Evolutionary conservation across 2,329 filamentous ascomycete genomes (phyloP), one percentile per base, ranked within the genome.

Genomic region (Xylaria sp.): DNA sequence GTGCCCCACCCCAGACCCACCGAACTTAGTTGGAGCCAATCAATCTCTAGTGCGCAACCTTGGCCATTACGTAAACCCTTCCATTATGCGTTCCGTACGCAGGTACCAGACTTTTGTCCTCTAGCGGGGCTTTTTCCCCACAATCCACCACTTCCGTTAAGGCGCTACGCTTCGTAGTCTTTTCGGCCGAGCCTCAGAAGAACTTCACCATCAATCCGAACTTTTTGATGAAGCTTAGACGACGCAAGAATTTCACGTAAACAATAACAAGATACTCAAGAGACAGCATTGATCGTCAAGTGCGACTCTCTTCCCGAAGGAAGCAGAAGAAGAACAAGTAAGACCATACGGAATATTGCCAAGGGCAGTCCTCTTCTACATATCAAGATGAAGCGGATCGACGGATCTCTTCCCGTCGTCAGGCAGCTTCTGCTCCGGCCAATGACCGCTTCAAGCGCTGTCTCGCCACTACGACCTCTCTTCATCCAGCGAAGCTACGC

Each of bases 401-500:
- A 75, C 75, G 73, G 71, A 67, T 66, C 55, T 53, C 57, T 68
- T 70, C 56, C 72, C 71, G 60, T 74, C 76, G 77, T 71, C 69
- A 82, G 81, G 77, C 82, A 79, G 70, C 73, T 75, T 59, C 67
- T 63, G 74, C 69, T 66, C 68, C 74, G 66, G 73, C 74, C 62
- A 71, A 72, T 72, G 74, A 73, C 63, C 71, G 68, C 70, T 62
- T 65, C 69, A 52, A 66, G 64, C 65, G 60, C 72, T 61, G 62
- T 64, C 50, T 67, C 70, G 52, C 68, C 68, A 49, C 63, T 77
- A 54, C 74, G 75, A 59, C 72, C 74, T 44, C 65, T 77, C 47
- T 59, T 78, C 49, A 64, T 73, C 39, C 72, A 74, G 62, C 80
- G 84, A 69, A 72, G 75, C 54, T 88, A 87, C 75, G 82, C 86